Evolutionary conservation across 225 moss, liverwort and hornwort species (phyloP).

Genomic region (Sphagnum tenellum): DNA sequence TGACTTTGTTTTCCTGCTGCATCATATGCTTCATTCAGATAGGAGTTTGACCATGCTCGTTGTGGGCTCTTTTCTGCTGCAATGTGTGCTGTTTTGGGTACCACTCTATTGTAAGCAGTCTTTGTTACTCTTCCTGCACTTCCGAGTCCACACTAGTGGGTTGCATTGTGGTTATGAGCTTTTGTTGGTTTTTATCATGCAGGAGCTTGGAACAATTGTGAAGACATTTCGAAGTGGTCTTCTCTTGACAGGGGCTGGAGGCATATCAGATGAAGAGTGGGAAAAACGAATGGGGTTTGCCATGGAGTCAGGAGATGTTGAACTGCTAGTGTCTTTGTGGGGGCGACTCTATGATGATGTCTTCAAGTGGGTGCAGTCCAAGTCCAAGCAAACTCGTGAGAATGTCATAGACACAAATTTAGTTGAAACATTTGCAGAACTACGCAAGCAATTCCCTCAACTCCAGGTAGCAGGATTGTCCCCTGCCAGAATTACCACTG

Average conservation of each 20-base stretch:
- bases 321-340: conserved; percentile 43
- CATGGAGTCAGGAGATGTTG: conserved; percentile 39
- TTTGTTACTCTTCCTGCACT: no score
- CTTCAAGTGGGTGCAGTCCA: conserved; percentile 38
- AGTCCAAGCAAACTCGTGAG: conserved; percentile 9
- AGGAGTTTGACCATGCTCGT: no score
- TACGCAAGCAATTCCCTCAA: conserved; percentile 11
- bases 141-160: no score
- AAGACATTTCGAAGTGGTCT: conserved; percentile 34
- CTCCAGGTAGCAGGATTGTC: conserved; percentile 12
- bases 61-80: no score
- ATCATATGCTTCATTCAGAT: no score
- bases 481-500: conserved; percentile 23
- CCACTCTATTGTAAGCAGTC: no score
- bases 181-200: background rate
- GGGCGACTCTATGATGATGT: conserved; percentile 42
- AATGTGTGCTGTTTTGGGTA: no score
- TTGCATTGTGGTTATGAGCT: no score
- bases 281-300: conserved; percentile 22
- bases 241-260: conserved; percentile 40
- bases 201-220: conserved; percentile 46
- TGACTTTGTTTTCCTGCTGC: no score
- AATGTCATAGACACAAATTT: conserved; percentile 2
- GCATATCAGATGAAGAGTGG: conserved; percentile 51
- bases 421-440: conserved; percentile 10